Percentiles rank a stretch among this genome's conserved stretches.
These are phyloP conservation scores for Chaetoceros muelleri DNA, from an alignment of 108 stramenopile genomes.

Conservation along the genomic window DNA sequence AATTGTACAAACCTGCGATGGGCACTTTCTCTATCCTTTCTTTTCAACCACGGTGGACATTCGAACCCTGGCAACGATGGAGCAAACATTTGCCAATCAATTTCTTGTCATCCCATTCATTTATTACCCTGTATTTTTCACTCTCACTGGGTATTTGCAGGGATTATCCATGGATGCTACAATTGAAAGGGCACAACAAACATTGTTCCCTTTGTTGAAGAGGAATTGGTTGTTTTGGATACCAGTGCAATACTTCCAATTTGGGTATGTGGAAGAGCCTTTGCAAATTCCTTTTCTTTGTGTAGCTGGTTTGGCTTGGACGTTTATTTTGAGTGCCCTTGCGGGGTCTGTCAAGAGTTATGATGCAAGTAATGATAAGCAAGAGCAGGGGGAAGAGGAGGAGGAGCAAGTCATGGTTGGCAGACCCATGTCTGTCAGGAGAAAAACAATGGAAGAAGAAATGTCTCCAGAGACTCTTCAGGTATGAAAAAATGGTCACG, in stretches of 20 bases:
- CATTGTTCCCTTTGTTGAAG: conserved; percentile 35
- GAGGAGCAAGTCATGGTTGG: no score
- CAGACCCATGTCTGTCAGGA: no score
- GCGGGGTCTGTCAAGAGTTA: conserved; percentile 20
- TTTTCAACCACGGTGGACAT: conserved; percentile 8
- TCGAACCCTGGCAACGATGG: conserved; percentile 27
- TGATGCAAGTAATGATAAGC: neutral
- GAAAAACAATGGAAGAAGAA: no score
- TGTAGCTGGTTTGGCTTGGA: conserved; percentile 24
- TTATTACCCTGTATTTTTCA: conserved; percentile 50
- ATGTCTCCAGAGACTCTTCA: no score
- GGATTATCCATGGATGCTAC: conserved; percentile 20
- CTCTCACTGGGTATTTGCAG: conserved; percentile 43
- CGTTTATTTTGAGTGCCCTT: conserved; percentile 16
- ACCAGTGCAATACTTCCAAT: conserved; percentile 45
- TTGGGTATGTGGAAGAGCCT: conserved; percentile 34
- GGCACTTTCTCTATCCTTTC: conserved; percentile 14
- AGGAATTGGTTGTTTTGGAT: conserved; percentile 52
- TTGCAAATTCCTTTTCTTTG: conserved; percentile 33
- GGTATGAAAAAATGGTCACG: no score
- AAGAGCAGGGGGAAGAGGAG: no score
- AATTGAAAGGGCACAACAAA: conserved; percentile 29
- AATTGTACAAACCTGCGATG: conserved; percentile 21
- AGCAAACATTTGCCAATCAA: conserved; percentile 39
- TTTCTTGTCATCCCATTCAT: conserved; percentile 30